Conservation (phyloP, 2,329 filamentous ascomycete genomes). For the Arthroderma uncinatum region DNA sequence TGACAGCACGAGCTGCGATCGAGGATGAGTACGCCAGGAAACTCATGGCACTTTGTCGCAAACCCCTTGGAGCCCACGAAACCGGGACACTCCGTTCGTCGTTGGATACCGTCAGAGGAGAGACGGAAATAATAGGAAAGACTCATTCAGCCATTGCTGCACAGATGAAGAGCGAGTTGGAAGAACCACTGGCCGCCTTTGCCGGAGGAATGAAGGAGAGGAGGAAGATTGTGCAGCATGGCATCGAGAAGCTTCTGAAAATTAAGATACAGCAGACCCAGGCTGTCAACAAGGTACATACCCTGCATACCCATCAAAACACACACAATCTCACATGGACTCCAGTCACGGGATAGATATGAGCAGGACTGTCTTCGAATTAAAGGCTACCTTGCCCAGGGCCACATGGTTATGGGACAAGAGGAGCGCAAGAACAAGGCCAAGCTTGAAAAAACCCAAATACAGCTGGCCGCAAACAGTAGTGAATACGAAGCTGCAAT, state of each 20-base stretch:
- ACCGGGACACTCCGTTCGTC: conserved; percentile 71
- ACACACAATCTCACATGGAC: conserved; percentile 10
- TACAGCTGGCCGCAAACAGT: conserved; percentile 82
- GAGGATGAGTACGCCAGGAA: conserved; percentile 96
- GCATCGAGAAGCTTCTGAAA: conserved; percentile 89
- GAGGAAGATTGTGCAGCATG: conserved; percentile 87
- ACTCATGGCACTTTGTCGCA: conserved; percentile 71
- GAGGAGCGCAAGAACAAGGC: conserved; percentile 98
- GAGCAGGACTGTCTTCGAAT: conserved; percentile 98
- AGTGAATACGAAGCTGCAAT: conserved; percentile 88
- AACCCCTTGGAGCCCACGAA: conserved; percentile 80
- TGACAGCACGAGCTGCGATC: conserved; percentile 69
- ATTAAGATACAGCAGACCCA: conserved; percentile 85
- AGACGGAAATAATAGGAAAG: conserved; percentile 89
- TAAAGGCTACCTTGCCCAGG: conserved; percentile 95
- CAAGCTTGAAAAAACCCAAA: conserved; percentile 96
- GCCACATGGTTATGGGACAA: conserved; percentile 99
- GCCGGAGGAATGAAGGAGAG: conserved; percentile 92
- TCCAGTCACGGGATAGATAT: conserved; percentile 75
- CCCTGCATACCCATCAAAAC: neutral
- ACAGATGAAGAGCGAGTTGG: conserved; percentile 93
- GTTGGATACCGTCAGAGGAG: conserved; percentile 74
- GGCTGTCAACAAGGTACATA: conserved; percentile 70
- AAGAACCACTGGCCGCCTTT: conserved; percentile 86
- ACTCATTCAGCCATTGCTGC: conserved; percentile 78